Percentiles rank a stretch among this genome's conserved stretches.
phyloP scores from a whole-genome alignment of 345 rosid genomes.

The Arabis hirsuta region DNA sequence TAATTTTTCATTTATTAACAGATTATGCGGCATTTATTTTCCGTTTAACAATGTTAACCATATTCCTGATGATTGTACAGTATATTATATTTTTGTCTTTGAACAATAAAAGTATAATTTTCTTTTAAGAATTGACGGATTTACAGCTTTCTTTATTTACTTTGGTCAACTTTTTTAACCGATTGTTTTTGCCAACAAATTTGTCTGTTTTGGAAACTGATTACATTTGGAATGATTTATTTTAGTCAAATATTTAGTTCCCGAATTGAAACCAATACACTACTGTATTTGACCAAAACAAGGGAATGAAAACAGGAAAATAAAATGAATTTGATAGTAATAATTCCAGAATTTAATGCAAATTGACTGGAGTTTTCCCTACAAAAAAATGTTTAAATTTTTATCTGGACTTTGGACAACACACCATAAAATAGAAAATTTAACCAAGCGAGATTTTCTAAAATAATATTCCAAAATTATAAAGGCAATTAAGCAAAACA shows the following conservation, averaged over 20 bases:
- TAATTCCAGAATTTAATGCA: background rate
- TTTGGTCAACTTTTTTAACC: background rate
- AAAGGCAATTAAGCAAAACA: background rate
- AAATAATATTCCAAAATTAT: background rate
- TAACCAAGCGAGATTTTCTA: background rate
- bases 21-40: background rate
- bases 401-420: background rate
- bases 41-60: too few relatives aligned
- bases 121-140: background rate
- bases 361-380: background rate
- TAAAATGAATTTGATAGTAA: constrained; percentile 7
- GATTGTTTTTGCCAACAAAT: background rate
- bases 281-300: constrained; percentile 21
- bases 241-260: constrained; percentile 5
- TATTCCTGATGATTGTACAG: too few relatives aligned
- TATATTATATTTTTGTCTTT: background rate
- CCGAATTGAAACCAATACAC: constrained; percentile 28
- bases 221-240: constrained; percentile 9
- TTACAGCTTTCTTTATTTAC: background rate
- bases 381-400: background rate
- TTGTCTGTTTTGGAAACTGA: background rate
- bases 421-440: background rate
- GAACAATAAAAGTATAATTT: background rate
- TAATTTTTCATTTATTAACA: background rate
- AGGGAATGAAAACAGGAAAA: constrained; percentile 7